Conservation (phyloP, 1,284 basidiomycete genomes). For the Uromyces viciae-fabae region DNA sequence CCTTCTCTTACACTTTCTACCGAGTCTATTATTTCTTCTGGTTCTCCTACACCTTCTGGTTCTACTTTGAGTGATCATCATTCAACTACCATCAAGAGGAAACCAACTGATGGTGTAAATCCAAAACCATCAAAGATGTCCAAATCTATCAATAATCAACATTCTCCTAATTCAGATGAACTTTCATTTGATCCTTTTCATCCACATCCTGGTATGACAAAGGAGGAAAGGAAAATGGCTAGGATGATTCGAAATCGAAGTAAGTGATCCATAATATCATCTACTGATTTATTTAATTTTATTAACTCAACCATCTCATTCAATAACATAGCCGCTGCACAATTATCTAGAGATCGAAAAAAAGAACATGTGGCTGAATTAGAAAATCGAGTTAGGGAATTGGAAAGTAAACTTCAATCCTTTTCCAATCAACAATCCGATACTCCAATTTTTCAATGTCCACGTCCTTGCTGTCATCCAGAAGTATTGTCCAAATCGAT, state of each 20-base stretch:
- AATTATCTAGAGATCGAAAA: slow-evolving; percentile 41
- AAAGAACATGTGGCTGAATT: slow-evolving; percentile 40
- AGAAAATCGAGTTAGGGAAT: slow-evolving; percentile 23
- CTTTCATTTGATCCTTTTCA: slow-evolving; percentile 39
- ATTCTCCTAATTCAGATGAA: background rate
- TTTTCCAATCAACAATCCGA: background rate
- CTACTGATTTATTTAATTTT: background rate
- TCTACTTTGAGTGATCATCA: background rate
- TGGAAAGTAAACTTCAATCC: slow-evolving; percentile 3
- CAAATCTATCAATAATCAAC: too few relatives aligned
- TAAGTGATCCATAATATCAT: background rate
- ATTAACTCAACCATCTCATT: too few relatives aligned
- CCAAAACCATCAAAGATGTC: background rate
- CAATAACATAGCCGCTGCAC: slow-evolving; percentile 27
- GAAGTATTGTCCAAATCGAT: background rate
- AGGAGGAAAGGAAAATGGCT: slow-evolving; percentile 43
- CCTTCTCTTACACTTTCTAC: too few relatives aligned
- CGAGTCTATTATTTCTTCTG: too few relatives aligned
- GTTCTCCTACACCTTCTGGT: background rate
- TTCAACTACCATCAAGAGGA: background rate
- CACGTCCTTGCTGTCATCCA: slow-evolving; percentile 11
- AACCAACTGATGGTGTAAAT: background rate
- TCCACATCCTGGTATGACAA: slow-evolving; percentile 41
- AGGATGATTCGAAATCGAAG: slow-evolving; percentile 44
- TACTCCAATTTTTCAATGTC: background rate